These are phyloP conservation scores for Ustilago trichophora DNA, from an alignment of 1,284 basidiomycete genomes.

Conservation along the genomic window DNA sequence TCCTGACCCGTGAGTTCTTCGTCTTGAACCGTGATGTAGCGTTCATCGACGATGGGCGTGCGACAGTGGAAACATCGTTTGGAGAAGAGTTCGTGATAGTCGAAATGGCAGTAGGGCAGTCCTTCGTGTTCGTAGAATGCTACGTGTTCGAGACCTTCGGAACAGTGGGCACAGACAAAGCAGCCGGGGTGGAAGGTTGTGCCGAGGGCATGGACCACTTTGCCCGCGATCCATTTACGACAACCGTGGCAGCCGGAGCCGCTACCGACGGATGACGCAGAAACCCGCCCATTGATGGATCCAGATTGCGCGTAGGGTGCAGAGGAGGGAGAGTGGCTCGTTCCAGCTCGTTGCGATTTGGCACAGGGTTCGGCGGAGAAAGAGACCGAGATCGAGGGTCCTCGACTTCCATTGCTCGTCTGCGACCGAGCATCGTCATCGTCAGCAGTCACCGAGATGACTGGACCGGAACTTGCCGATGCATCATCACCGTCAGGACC, in stretches of 20 bases:
- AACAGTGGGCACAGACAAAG: slow-evolving; percentile 85
- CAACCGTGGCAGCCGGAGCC: slow-evolving; percentile 73
- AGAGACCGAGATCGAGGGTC: slow-evolving; percentile 43
- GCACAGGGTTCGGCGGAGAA: slow-evolving; percentile 40
- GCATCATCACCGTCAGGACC: slow-evolving; percentile 24
- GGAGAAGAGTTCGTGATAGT: slow-evolving; percentile 96
- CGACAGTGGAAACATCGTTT: slow-evolving; percentile 94
- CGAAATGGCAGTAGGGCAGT: slow-evolving; percentile 89
- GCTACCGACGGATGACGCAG: slow-evolving; percentile 42
- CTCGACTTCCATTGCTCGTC: slow-evolving; percentile 30
- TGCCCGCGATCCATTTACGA: slow-evolving; percentile 81
- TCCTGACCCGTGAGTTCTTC: slow-evolving; percentile 52
- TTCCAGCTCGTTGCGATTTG: slow-evolving; percentile 42
- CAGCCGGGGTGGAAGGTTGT: slow-evolving; percentile 90
- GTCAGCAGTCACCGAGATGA: slow-evolving; percentile 28
- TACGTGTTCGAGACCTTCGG: slow-evolving; percentile 87
- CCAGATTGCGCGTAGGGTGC: neutral
- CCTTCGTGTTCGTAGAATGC: slow-evolving; percentile 93
- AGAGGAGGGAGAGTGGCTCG: slow-evolving; percentile 20
- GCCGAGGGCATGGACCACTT: slow-evolving; percentile 90
- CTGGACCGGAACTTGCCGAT: slow-evolving; percentile 4
- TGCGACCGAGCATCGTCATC: slow-evolving; percentile 38
- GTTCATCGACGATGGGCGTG: slow-evolving; percentile 92
- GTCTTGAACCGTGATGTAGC: slow-evolving; percentile 79
- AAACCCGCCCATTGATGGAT: slow-evolving; percentile 17